These are phyloP conservation scores for Pascua sp. DNA, from an alignment of 1,284 basidiomycete species.

Conservation along the genomic window DNA sequence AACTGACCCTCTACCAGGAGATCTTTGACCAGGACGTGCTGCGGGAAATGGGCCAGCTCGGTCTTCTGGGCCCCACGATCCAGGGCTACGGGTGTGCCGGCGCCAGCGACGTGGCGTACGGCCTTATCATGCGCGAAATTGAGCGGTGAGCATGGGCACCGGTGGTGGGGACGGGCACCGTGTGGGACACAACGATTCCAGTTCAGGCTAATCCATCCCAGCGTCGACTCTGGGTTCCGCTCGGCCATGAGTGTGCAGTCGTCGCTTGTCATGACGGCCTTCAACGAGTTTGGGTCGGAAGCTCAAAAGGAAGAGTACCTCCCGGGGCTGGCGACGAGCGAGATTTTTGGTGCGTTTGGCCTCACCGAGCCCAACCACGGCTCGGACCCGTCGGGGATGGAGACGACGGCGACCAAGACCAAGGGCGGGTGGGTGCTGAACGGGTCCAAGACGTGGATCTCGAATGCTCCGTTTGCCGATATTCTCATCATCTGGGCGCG, in stretches of 20 bases:
- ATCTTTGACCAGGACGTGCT: slow-evolving; percentile 57
- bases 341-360: slow-evolving; percentile 91
- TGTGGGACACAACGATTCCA: not conserved
- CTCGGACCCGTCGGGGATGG: slow-evolving; percentile 89
- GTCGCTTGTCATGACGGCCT: slow-evolving; percentile 96
- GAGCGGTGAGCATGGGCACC: slow-evolving; percentile 60
- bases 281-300: slow-evolving; percentile 81
- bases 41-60: slow-evolving; percentile 85
- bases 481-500: slow-evolving; percentile 85
- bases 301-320: slow-evolving; percentile 89
- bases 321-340: slow-evolving; percentile 69
- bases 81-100: slow-evolving; percentile 93
- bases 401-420: slow-evolving; percentile 81
- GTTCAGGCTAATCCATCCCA: slow-evolving; percentile 32
- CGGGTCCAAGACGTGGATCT: slow-evolving; percentile 96
- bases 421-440: slow-evolving; percentile 79
- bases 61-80: slow-evolving; percentile 87
- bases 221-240: slow-evolving; percentile 92
- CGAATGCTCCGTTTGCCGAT: slow-evolving; percentile 81
- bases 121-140: slow-evolving; percentile 87
- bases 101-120: slow-evolving; percentile 83
- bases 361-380: slow-evolving; percentile 96
- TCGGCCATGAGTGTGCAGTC: slow-evolving; percentile 93
- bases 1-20: not conserved
- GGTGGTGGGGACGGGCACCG: slow-evolving; percentile 51